phyloP scores from a whole-genome alignment of 2,329 filamentous ascomycete species.

The Fusarium neocosmosporiellum region DNA sequence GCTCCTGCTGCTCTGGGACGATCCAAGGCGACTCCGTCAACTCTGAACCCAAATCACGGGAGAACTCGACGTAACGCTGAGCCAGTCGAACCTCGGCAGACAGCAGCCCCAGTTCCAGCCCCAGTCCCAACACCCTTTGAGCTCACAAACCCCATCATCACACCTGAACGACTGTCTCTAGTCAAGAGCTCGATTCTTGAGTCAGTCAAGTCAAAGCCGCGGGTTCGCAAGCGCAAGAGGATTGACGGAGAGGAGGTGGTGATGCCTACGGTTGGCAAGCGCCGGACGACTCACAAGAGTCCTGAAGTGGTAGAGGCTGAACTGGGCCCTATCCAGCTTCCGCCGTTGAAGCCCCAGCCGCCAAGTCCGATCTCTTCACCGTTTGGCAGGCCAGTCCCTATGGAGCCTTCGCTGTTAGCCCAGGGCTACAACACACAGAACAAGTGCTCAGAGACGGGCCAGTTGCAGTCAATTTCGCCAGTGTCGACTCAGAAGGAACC shows the following conservation, averaged over 20 bases:
- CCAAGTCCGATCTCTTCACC: constrained; percentile 22
- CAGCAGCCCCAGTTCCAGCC: neutral
- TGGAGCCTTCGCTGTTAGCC: constrained; percentile 42
- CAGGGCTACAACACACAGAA: constrained; percentile 9
- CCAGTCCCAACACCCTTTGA: neutral
- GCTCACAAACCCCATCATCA: neutral
- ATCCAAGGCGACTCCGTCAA: constrained; percentile 44
- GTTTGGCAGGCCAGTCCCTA: constrained; percentile 39
- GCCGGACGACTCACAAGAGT: constrained; percentile 26
- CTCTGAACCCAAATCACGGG: constrained; percentile 52
- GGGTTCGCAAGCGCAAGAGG: constrained; percentile 60
- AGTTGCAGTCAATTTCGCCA: constrained; percentile 30
- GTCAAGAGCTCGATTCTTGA: constrained; percentile 58
- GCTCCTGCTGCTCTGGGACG: constrained; percentile 51
- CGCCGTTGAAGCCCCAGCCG: constrained; percentile 45
- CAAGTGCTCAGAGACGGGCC: constrained; percentile 33
- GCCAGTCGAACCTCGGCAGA: neutral
- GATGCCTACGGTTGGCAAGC: constrained; percentile 37
- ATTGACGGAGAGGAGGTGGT: constrained; percentile 54
- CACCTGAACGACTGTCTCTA: constrained; percentile 16
- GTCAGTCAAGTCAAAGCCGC: constrained; percentile 62
- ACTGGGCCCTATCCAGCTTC: constrained; percentile 38
- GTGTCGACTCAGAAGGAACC: constrained; percentile 27
- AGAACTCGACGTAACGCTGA: constrained; percentile 42
- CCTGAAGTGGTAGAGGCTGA: constrained; percentile 19